Evolutionary conservation across 192 early-diverging fungal species (phyloP), one percentile per base, ranked within the genome.

Genomic region (Chytriomyces sp.): DNA sequence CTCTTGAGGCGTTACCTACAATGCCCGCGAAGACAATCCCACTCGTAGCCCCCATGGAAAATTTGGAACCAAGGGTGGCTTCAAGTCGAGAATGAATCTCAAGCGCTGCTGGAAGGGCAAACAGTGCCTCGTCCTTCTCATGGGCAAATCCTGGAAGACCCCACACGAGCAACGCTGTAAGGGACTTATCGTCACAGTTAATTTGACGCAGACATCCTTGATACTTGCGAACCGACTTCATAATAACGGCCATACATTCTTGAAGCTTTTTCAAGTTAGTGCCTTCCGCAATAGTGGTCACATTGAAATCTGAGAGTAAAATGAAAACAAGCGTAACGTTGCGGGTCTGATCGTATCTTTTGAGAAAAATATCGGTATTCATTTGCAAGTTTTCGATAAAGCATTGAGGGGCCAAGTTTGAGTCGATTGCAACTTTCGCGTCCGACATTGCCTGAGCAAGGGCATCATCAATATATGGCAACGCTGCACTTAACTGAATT

Each of bases 181-280:
- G 58, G 30, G 67, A 67, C 49, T 76, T 76, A 19, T 76, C 75
- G 52, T 76, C 74, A 36, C 63, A 75, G 38, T 66, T 68, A 36
- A 75, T 53, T 40, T 75, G 74, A 4, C 74, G 64, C 7, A 66
- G 12, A 31, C 49, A 59, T 14, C 74, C 74, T 4, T 54, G 28
- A 54, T 68, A 41, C 26, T 30, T 33, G 10, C 26, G 60, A 7
- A 60, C 32, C 19, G 64, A 25, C 19, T 30, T 28, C 7, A 75
- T 17, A 68, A 75, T 66, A 12, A 34, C 26, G 7, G 37, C 31
- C 28, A 55, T 56, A 19, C 19, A 22, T 6, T 26, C 19, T 30
- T 74, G 61, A 22, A 74, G 49, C 19, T 53, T 12, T 28, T 61
- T 28, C 52, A 74, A 39, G 22, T 64, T 74, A 17, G 56, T 32